Percentiles rank a stretch among this genome's conserved stretches.
Conservation (phyloP, 1,284 basidiomycete species). For the Ceratobasidium sp. region DNA sequence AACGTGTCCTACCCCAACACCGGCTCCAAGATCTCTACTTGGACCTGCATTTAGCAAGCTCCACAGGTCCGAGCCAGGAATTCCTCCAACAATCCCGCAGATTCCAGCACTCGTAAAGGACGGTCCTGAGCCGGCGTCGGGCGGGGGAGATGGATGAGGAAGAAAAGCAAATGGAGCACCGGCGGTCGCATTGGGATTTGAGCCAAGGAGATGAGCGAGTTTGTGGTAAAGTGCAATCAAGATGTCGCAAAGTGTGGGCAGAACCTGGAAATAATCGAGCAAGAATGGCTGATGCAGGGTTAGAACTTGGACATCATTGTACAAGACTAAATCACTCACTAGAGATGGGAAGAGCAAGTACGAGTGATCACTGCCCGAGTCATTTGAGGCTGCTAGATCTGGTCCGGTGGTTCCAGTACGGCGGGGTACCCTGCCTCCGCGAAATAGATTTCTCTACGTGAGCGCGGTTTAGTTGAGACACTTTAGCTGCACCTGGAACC, state of each 20-base stretch:
- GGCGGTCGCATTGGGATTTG: constrained; percentile 30
- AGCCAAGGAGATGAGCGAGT: constrained; percentile 55
- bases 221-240: constrained; percentile 88
- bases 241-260: constrained; percentile 85
- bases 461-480: not conserved
- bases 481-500: constrained; percentile 48
- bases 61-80: constrained; percentile 35
- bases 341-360: constrained; percentile 33
- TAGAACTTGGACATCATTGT: not conserved
- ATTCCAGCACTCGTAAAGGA: constrained; percentile 14
- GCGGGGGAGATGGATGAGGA: constrained; percentile 31
- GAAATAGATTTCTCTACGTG: constrained; percentile 32
- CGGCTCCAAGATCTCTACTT: constrained; percentile 20
- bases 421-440: constrained; percentile 6
- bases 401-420: constrained; percentile 11
- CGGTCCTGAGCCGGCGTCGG: constrained; percentile 12
- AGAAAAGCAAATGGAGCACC: constrained; percentile 27
- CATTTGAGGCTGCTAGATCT: constrained; percentile 13
- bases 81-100: constrained; percentile 24
- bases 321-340: constrained; percentile 8
- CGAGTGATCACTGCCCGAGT: constrained; percentile 31
- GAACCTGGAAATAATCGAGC: constrained; percentile 85
- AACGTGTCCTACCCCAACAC: constrained; percentile 10
- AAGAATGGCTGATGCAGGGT: constrained; percentile 71
- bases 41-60: constrained; percentile 29